Evolutionary conservation across 352 stramenopile species (phyloP).

Genomic region (Globisporangium solare): DNA sequence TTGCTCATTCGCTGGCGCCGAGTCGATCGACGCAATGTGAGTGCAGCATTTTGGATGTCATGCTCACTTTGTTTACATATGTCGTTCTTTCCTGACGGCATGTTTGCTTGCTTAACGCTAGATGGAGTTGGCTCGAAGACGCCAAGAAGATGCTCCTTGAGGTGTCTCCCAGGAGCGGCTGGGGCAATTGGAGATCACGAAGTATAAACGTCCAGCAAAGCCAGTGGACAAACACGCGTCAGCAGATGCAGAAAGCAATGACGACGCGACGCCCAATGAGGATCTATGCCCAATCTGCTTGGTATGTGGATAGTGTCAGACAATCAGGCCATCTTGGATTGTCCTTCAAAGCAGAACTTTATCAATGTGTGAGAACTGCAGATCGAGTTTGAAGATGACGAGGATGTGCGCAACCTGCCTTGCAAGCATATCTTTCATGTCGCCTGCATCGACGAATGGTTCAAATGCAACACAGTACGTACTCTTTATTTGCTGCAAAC

Average conservation of each 20-base stretch:
- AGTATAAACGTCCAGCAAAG: conserved; percentile 40
- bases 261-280: conserved; percentile 26
- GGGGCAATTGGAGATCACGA: conserved; percentile 54
- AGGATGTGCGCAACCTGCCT: conserved; percentile 69
- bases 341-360: no score
- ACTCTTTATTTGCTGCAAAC: not conserved
- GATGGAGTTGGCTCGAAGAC: conserved; percentile 45
- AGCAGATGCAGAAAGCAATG: not conserved
- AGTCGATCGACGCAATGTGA: conserved; percentile 56
- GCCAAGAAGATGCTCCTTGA: conserved; percentile 33
- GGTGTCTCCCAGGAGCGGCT: conserved; percentile 62
- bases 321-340: no score
- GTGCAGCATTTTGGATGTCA: not conserved
- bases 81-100: not conserved
- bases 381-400: conserved; percentile 74
- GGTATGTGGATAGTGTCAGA: conserved; percentile 21
- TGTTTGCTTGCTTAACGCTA: conserved; percentile 12
- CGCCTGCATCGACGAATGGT: conserved; percentile 87
- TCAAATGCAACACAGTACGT: conserved; percentile 81
- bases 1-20: conserved; percentile 65
- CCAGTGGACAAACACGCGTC: not conserved
- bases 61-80: no score
- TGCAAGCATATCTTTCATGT: conserved; percentile 90
- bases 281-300: conserved; percentile 73
- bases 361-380: conserved; percentile 6